phyloP scores from a whole-genome alignment of 805 yeast species.

The Metschnikowia santaceciliae region DNA sequence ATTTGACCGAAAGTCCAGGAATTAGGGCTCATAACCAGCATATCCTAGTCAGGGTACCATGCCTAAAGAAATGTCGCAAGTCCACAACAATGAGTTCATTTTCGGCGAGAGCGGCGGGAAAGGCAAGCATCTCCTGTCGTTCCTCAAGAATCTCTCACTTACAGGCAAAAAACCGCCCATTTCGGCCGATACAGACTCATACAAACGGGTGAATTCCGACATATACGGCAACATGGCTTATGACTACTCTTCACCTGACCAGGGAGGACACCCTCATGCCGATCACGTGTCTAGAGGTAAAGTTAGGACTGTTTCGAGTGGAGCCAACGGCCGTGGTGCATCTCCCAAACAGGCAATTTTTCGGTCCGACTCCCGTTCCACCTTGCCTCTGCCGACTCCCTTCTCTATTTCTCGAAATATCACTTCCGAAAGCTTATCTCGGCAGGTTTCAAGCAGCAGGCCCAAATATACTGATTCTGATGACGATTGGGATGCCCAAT shows the following conservation, averaged over 20 bases:
- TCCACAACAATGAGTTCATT: constrained; percentile 51
- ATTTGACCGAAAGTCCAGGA: no score
- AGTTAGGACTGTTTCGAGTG: not conserved
- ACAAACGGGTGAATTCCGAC: constrained; percentile 30
- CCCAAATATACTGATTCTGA: constrained; percentile 65
- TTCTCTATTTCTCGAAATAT: constrained; percentile 3
- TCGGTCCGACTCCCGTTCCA: constrained; percentile 2
- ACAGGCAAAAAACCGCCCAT: constrained; percentile 24
- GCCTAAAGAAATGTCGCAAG: constrained; percentile 46
- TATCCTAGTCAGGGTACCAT: constrained; percentile 13
- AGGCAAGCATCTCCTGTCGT: constrained; percentile 54
- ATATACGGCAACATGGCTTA: constrained; percentile 39
- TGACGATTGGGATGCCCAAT: constrained; percentile 84
- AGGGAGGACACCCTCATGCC: constrained; percentile 11
- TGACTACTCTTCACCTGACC: constrained; percentile 18
- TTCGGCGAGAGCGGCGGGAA: constrained; percentile 68
- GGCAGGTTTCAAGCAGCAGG: constrained; percentile 6
- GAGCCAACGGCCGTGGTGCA: not conserved
- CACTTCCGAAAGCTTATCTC: constrained; percentile 7
- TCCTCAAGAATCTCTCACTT: constrained; percentile 43
- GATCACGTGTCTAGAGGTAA: not conserved
- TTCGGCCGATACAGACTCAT: constrained; percentile 2
- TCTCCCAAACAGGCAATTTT: constrained; percentile 1
- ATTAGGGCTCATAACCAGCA: no score
- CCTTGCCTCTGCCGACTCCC: not conserved